These are phyloP conservation scores for Aspergillus novoparasiticus DNA, from an alignment of 2,329 filamentous ascomycete species.

Conservation along the genomic window DNA sequence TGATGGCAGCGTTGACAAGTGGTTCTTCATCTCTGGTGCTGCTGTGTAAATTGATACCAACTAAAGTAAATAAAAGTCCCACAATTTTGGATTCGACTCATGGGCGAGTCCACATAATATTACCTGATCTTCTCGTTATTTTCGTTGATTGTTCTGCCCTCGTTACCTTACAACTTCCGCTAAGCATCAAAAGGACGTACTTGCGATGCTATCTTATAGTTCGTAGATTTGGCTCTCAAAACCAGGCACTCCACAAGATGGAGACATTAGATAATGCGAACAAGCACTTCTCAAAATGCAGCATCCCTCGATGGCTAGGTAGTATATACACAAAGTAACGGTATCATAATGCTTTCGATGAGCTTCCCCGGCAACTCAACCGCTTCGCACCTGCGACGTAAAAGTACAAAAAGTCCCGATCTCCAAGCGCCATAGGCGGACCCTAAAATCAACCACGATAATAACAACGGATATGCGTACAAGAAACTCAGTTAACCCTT, in stretches of 20 bases:
- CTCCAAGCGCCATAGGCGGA: constrained; percentile 6
- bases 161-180: neutral
- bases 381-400: constrained; percentile 3
- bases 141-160: neutral
- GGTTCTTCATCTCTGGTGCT: constrained; percentile 99
- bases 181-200: neutral
- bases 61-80: constrained; percentile 35
- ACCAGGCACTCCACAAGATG: neutral
- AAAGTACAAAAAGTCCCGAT: constrained; percentile 5
- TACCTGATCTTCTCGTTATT: neutral
- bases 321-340: constrained; percentile 17
- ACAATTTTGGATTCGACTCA: constrained; percentile 14
- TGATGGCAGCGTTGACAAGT: constrained; percentile 97
- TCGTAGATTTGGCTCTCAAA: neutral
- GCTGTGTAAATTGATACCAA: constrained; percentile 62
- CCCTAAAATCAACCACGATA: constrained; percentile 6
- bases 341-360: constrained; percentile 14
- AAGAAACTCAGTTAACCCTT: constrained; percentile 44
- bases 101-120: constrained; percentile 11
- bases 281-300: neutral
- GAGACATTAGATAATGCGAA: neutral
- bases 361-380: neutral
- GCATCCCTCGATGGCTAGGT: constrained; percentile 10
- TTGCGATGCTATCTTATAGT: neutral
- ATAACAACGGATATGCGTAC: constrained; percentile 15